phyloP scores from a whole-genome alignment of 164 flowering plant genomes.

The Magnolia sinica region DNA sequence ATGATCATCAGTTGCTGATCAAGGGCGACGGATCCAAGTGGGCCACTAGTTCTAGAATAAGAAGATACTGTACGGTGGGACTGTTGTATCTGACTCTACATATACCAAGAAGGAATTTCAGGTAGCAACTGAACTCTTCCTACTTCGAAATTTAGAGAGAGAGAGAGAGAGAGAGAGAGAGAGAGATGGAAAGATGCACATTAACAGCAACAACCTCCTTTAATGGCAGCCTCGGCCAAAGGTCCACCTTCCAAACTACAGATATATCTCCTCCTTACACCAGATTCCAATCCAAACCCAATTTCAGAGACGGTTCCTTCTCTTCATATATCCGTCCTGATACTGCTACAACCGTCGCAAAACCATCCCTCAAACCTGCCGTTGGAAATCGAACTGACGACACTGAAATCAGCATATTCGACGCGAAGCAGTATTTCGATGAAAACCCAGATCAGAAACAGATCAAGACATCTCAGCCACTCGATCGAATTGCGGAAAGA shows the following conservation, averaged over 20 bases:
- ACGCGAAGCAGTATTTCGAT: conserved; percentile 68
- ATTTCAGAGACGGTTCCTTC: conserved; percentile 33
- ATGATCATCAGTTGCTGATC: not conserved
- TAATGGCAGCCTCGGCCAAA: conserved; percentile 1
- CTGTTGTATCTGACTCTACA: conserved; percentile 1
- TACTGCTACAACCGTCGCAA: not conserved
- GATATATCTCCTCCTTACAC: conserved; percentile 7
- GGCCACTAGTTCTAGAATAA: not conserved
- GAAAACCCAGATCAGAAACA: conserved; percentile 28
- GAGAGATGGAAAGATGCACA: conserved; percentile 8
- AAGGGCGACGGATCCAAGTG: not conserved
- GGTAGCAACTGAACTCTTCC: not conserved
- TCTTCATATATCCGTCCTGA: conserved; percentile 32
- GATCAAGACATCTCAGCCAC: conserved; percentile 5
- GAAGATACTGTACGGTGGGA: not conserved
- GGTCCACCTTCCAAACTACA: not conserved
- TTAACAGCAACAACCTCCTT: conserved; percentile 5
- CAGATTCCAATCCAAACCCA: conserved; percentile 10
- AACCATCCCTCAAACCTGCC: conserved; percentile 1
- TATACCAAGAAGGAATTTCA: not conserved
- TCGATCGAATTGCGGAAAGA: conserved; percentile 8
- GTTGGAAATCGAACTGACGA: conserved; percentile 19
- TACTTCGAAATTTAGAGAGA: not conserved
- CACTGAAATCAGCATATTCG: conserved; percentile 67
- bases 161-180: not conserved